phyloP scores from a whole-genome alignment of 2,329 filamentous ascomycete species.

The Nannizziopsis arthrosporioides region DNA sequence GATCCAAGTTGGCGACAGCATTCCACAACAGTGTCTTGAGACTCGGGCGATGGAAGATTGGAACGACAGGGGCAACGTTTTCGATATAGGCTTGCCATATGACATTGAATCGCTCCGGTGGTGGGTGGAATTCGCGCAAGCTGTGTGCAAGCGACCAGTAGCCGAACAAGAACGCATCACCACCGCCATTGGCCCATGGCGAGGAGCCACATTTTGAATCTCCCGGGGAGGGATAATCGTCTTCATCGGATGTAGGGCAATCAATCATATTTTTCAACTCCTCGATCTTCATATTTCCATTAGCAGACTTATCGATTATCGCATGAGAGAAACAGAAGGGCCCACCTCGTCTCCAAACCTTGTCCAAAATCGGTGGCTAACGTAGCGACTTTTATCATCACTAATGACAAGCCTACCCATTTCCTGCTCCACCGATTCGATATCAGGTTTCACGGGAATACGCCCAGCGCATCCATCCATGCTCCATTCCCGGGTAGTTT shows the following conservation, averaged over 20 bases:
- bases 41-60: conserved; percentile 48
- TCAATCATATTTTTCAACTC: conserved; percentile 52
- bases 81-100: conserved; percentile 50
- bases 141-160: conserved; percentile 47
- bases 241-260: conserved; percentile 46
- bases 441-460: conserved; percentile 14
- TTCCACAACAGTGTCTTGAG: conserved; percentile 42
- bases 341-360: conserved; percentile 48
- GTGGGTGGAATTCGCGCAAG: conserved; percentile 46
- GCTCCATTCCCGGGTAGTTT: background rate
- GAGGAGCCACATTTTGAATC: conserved; percentile 26
- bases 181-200: conserved; percentile 38
- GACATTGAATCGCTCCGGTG: conserved; percentile 38
- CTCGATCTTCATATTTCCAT: conserved; percentile 38
- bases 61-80: conserved; percentile 51
- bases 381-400: conserved; percentile 48
- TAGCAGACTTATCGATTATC: background rate
- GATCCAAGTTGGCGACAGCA: conserved; percentile 40
- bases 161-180: conserved; percentile 51
- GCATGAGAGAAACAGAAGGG: background rate
- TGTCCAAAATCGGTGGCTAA: conserved; percentile 52
- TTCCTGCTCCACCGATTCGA: conserved; percentile 25
- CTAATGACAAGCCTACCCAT: conserved; percentile 50
- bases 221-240: conserved; percentile 40
- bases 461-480: conserved; percentile 6